These are phyloP conservation scores for Salix viminalis DNA, from an alignment of 345 rosid species.

Conservation along the genomic window DNA sequence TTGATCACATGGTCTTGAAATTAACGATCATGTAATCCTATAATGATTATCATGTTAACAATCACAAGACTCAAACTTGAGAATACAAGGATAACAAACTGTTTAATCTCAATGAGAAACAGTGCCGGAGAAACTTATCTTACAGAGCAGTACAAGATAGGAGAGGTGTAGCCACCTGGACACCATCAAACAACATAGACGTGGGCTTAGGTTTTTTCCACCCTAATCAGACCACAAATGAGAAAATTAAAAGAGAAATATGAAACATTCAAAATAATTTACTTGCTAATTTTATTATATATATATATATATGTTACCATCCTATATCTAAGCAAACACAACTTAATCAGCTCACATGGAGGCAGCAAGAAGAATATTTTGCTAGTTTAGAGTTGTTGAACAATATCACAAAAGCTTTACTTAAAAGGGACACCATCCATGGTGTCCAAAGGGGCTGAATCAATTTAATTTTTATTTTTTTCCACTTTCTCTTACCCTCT, in stretches of 20 bases:
- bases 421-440: not conserved
- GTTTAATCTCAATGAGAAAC: too few species aligned
- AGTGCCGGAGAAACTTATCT: too few species aligned
- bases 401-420: not conserved
- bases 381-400: not conserved
- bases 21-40: too few species aligned
- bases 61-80: rapidly evolving
- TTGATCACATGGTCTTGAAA: too few species aligned
- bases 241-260: not conserved
- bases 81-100: too few species aligned
- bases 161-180: not conserved
- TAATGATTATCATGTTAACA: too few species aligned
- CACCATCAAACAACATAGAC: not conserved
- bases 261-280: not conserved
- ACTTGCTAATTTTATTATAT: too few species aligned
- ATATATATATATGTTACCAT: too few species aligned
- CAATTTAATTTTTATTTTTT: not conserved
- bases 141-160: not conserved
- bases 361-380: not conserved
- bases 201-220: not conserved
- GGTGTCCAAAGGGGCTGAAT: not conserved
- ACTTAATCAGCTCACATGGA: not conserved
- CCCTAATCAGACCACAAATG: not conserved
- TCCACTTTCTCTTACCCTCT: too few species aligned
- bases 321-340: not conserved